These are phyloP conservation scores for Mycena sanguinolenta DNA, from an alignment of 768 basidiomycete genomes.

Conservation along the genomic window DNA sequence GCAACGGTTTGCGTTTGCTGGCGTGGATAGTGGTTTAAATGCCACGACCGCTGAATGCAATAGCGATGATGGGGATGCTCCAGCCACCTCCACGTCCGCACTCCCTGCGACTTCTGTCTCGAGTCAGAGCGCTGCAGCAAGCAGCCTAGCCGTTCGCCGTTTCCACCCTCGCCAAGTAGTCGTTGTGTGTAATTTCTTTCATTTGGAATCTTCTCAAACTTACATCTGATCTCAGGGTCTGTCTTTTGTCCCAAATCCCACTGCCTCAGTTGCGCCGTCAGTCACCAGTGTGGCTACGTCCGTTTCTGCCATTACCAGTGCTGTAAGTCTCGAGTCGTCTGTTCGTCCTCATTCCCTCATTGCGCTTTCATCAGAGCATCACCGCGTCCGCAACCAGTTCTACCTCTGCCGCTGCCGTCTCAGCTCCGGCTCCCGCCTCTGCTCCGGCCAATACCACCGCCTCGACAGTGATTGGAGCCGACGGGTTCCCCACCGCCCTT, in stretches of 20 bases:
- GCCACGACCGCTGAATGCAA: not conserved
- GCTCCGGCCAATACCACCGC: slow-evolving; percentile 27
- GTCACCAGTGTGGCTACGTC: slow-evolving; percentile 6
- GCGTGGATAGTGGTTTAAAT: slow-evolving; percentile 55
- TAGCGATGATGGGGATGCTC: slow-evolving; percentile 12
- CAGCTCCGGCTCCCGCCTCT: not conserved
- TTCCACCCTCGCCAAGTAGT: slow-evolving; percentile 28
- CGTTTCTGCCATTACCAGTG: not conserved
- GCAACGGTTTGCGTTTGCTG: slow-evolving; percentile 56
- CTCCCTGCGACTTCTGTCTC: not conserved
- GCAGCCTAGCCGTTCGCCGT: slow-evolving; percentile 16
- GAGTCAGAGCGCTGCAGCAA: not conserved
- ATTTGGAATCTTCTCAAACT: not conserved
- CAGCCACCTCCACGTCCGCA: not conserved
- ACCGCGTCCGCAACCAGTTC: not conserved
- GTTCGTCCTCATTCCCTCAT: not conserved
- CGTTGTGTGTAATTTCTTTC: not conserved
- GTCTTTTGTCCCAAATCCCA: not conserved
- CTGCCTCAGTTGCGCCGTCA: slow-evolving; percentile 23
- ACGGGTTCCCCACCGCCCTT: slow-evolving; percentile 53
- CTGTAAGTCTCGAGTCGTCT: not conserved
- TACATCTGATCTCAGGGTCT: not conserved
- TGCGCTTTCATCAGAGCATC: not conserved
- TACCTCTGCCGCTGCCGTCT: not conserved
- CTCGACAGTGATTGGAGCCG: slow-evolving; percentile 44